Conservation (phyloP, 371 early-diverging fungal genomes). For the Chytridiales sp. region DNA sequence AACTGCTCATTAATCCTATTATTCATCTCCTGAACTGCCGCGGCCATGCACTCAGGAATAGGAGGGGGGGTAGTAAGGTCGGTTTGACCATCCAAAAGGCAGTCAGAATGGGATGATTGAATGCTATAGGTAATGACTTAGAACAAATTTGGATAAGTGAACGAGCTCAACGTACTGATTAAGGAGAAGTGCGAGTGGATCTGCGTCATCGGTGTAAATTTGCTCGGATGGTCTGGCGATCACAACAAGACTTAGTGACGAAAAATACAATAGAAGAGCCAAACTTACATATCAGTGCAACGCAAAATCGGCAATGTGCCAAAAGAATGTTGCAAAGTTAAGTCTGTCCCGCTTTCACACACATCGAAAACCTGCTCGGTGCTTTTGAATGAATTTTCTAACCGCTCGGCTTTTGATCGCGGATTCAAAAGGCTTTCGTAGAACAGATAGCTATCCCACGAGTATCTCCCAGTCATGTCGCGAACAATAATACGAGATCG, state of each 20-base stretch:
- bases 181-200: too few species aligned
- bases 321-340: too few species aligned
- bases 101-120: slow-evolving; percentile 64
- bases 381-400: too few species aligned
- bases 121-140: slow-evolving; percentile 38
- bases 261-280: too few species aligned
- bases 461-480: slow-evolving; percentile 74
- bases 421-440: slow-evolving; percentile 42
- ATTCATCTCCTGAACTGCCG: slow-evolving; percentile 17
- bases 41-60: slow-evolving; percentile 12
- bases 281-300: too few species aligned
- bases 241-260: too few species aligned
- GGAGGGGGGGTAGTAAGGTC: slow-evolving; percentile 52
- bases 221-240: too few species aligned
- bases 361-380: too few species aligned
- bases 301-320: too few species aligned
- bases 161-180: not conserved
- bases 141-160: not conserved
- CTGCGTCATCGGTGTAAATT: too few species aligned
- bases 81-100: slow-evolving; percentile 47
- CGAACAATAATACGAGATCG: slow-evolving; percentile 65
- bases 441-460: slow-evolving; percentile 73
- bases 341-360: too few species aligned
- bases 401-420: slow-evolving; percentile 13
- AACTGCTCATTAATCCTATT: slow-evolving; percentile 56